phyloP scores from a whole-genome alignment of 768 basidiomycete genomes.

The Exidia glandulosa region DNA sequence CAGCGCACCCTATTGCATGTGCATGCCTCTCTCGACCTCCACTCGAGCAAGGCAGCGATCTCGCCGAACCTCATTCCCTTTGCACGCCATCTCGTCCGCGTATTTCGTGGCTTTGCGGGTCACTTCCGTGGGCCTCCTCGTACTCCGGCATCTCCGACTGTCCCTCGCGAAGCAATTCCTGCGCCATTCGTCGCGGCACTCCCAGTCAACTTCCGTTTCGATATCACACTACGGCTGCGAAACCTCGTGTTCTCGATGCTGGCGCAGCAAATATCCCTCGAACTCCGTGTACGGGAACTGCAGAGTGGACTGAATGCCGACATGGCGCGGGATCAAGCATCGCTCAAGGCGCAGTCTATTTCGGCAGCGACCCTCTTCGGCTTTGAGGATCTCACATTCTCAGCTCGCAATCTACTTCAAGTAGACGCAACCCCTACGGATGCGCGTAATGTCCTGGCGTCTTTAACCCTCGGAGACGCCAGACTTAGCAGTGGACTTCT shows the following conservation, averaged over 20 bases:
- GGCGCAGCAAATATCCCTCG: not conserved
- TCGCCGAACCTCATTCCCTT: slow-evolving; percentile 53
- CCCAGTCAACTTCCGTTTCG: not conserved
- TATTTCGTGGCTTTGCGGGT: slow-evolving; percentile 10
- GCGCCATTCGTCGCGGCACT: not conserved
- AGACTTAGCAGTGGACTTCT: slow-evolving; percentile 35
- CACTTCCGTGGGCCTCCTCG: not conserved
- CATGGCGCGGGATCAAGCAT: not conserved
- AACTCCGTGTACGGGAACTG: not conserved
- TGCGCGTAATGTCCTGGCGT: slow-evolving; percentile 51
- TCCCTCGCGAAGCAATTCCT: not conserved
- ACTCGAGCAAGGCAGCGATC: slow-evolving; percentile 31
- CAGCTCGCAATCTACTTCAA: slow-evolving; percentile 39
- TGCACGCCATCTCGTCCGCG: slow-evolving; percentile 42
- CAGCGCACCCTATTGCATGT: slow-evolving; percentile 11
- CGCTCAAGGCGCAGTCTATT: not conserved
- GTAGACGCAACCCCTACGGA: slow-evolving; percentile 23
- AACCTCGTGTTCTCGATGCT: not conserved
- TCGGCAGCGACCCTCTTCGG: slow-evolving; percentile 21
- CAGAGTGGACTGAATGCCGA: not conserved
- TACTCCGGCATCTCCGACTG: not conserved
- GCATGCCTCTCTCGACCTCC: slow-evolving; percentile 25
- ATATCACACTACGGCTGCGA: not conserved
- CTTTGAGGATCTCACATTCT: slow-evolving; percentile 18
- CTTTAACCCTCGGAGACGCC: slow-evolving; percentile 37